Evolutionary conservation across 2,329 filamentous ascomycete species (phyloP).

Genomic region (Aspergillus ustus): DNA sequence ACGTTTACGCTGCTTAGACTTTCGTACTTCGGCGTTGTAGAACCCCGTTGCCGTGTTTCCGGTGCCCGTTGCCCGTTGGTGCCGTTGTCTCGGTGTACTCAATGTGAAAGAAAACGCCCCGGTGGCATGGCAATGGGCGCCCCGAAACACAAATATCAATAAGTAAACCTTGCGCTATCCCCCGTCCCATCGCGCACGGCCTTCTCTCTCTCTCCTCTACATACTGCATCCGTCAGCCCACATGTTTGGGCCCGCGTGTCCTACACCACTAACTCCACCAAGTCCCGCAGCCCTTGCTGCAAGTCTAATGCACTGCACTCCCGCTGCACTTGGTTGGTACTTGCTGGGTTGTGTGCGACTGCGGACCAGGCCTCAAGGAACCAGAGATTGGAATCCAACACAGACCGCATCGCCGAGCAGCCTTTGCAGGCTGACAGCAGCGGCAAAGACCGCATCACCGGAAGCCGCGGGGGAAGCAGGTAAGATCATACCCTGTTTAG

Average conservation of each 20-base stretch:
- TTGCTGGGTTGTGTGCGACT: background rate
- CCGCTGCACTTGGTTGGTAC: background rate
- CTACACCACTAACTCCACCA: background rate
- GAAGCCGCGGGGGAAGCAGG: background rate
- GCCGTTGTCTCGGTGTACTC: background rate
- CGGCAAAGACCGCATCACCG: background rate
- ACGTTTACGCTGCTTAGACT: background rate
- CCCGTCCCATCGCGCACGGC: too few species aligned
- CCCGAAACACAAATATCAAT: background rate
- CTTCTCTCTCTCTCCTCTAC: background rate
- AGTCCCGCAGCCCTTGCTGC: background rate
- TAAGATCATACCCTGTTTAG: background rate
- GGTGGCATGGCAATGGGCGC: background rate
- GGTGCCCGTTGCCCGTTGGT: background rate
- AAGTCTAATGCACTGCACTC: background rate
- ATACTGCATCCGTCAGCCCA: background rate
- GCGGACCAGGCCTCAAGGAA: background rate
- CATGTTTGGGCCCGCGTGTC: background rate
- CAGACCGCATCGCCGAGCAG: background rate
- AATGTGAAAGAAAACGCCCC: background rate
- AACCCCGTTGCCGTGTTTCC: background rate
- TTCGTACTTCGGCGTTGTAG: background rate
- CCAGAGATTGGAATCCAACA: background rate
- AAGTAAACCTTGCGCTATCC: too few species aligned
- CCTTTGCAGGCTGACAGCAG: background rate